Conservation (phyloP, 2,329 filamentous ascomycete species). For the Lachnellula hyalina region DNA sequence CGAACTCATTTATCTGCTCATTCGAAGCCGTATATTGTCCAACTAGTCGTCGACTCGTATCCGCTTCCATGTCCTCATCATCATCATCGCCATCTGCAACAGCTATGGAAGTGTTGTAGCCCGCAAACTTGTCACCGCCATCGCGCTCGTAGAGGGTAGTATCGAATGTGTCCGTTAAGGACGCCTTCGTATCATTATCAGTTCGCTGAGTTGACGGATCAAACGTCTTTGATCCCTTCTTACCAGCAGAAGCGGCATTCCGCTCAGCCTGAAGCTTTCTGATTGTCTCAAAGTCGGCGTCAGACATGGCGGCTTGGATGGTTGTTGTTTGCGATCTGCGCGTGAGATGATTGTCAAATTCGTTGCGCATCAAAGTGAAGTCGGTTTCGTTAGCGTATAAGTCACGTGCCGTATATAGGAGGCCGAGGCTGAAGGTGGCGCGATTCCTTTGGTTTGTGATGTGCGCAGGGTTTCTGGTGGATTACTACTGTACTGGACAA, state of each 20-base stretch:
- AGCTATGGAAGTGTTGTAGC: slow-evolving; percentile 87
- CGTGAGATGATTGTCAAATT: neutral
- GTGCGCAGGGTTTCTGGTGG: too few species aligned
- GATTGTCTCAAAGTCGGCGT: slow-evolving; percentile 83
- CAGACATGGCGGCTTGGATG: slow-evolving; percentile 46
- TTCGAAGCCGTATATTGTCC: slow-evolving; percentile 94
- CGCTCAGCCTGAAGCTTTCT: slow-evolving; percentile 88
- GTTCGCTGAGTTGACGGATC: slow-evolving; percentile 75
- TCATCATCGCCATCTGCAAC: slow-evolving; percentile 73
- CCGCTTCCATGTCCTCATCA: slow-evolving; percentile 72
- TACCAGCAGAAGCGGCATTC: slow-evolving; percentile 70
- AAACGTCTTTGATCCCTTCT: slow-evolving; percentile 77
- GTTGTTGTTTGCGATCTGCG: slow-evolving; percentile 4
- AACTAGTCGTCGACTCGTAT: slow-evolving; percentile 71
- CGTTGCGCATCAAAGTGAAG: neutral
- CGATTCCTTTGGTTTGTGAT: too few species aligned
- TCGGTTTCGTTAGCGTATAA: neutral
- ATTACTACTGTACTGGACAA: too few species aligned
- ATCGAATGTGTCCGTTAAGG: slow-evolving; percentile 84
- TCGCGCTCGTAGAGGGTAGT: slow-evolving; percentile 79
- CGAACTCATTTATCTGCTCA: slow-evolving; percentile 91
- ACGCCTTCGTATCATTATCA: slow-evolving; percentile 83
- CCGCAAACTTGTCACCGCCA: slow-evolving; percentile 74
- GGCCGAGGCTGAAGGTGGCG: too few species aligned
- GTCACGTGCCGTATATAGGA: neutral